Percentiles rank a stretch among this genome's conserved stretches.
phyloP scores from a whole-genome alignment of 2,329 filamentous ascomycete species.

The Xylariaceae sp. region DNA sequence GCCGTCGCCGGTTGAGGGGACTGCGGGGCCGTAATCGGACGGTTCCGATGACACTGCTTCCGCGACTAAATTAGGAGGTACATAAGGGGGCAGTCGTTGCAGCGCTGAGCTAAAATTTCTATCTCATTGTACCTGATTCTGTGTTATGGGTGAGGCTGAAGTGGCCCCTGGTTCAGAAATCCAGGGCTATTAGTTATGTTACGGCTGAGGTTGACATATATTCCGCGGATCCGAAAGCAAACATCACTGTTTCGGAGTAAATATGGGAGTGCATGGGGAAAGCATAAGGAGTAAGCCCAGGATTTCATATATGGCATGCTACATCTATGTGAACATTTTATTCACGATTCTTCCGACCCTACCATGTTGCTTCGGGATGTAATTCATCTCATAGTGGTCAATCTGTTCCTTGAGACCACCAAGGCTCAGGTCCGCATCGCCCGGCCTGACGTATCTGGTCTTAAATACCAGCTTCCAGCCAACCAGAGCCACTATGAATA shows the following conservation, averaged over 20 bases:
- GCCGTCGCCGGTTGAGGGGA: not conserved
- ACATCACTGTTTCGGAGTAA: no score
- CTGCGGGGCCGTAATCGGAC: not conserved
- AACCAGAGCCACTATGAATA: constrained; percentile 9
- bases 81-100: no score
- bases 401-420: constrained; percentile 14
- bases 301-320: not conserved
- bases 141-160: no score
- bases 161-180: constrained; percentile 4
- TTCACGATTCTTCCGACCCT: not conserved
- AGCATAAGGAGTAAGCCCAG: not conserved
- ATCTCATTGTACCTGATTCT: no score
- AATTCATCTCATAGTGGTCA: constrained; percentile 9
- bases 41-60: not conserved
- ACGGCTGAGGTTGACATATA: no score
- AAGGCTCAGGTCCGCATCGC: constrained; percentile 11
- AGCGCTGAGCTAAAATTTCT: no score
- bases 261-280: no score
- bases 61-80: not conserved
- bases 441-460: constrained; percentile 10
- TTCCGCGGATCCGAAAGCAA: no score
- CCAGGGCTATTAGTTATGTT: not conserved
- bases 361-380: not conserved
- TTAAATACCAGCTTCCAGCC: constrained; percentile 6
- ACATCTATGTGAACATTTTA: not conserved